phyloP scores from a whole-genome alignment of 345 rosid species.

The Lepidium aucheri region DNA sequence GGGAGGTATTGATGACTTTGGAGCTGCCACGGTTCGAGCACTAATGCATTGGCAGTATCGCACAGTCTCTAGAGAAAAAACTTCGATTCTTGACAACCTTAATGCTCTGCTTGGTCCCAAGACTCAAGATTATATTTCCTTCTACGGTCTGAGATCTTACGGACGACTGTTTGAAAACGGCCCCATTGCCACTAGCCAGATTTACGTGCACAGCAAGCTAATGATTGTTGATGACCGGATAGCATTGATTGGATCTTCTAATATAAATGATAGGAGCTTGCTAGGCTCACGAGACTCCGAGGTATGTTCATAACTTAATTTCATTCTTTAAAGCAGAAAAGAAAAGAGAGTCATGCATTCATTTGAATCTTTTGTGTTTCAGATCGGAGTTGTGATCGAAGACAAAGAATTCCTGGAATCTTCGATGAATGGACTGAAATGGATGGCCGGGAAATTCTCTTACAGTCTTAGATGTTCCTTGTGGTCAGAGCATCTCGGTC shows the following conservation, averaged over 20 bases:
- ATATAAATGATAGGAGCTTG: slow-evolving; percentile 82
- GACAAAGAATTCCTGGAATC: slow-evolving; percentile 78
- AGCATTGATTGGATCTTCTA: slow-evolving; percentile 75
- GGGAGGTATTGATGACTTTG: slow-evolving; percentile 88
- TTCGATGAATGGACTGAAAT: slow-evolving; percentile 61
- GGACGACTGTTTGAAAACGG: slow-evolving; percentile 61
- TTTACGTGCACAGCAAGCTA: slow-evolving; percentile 91
- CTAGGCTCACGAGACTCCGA: slow-evolving; percentile 96
- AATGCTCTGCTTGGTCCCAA: slow-evolving; percentile 48
- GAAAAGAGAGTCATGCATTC: background rate
- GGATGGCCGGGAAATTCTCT: slow-evolving; percentile 84
- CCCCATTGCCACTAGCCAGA: slow-evolving; percentile 85
- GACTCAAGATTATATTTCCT: slow-evolving; percentile 68
- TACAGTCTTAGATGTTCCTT: slow-evolving; percentile 63
- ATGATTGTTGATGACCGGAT: slow-evolving; percentile 72
- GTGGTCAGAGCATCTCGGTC: slow-evolving; percentile 92
- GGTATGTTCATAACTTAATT: slow-evolving; percentile 33
- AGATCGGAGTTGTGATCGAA: slow-evolving; percentile 83
- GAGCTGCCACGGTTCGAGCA: slow-evolving; percentile 96
- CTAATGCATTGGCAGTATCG: slow-evolving; percentile 94
- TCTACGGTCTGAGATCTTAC: slow-evolving; percentile 73
- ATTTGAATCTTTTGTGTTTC: slow-evolving; percentile 5
- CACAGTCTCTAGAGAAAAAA: slow-evolving; percentile 63
- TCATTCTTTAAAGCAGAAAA: background rate
- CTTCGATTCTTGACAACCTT: slow-evolving; percentile 67